Evolutionary conservation across 2,329 filamentous ascomycete species (phyloP), one percentile per base, ranked within the genome.

Genomic region (Colletotrichum caudatum): DNA sequence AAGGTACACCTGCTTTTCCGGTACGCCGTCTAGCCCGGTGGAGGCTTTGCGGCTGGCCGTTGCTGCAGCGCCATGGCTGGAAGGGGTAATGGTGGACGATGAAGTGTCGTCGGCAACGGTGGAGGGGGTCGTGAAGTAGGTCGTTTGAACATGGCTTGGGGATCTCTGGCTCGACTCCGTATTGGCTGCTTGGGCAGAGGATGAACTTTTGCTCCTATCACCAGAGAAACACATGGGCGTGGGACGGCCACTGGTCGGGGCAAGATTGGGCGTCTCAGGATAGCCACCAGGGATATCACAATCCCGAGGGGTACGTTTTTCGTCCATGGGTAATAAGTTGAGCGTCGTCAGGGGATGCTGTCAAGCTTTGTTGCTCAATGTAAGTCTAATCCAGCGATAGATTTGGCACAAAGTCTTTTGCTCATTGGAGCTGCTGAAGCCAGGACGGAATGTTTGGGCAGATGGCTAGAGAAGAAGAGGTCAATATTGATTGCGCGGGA

Each of bases 231-330:
- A 41, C 37, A 73, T 72, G 4, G 72, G 64, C 14, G 72, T 73
- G 12, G 67, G 58, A 41, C 51, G 48, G 14, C 73, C 72, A 12
- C 68, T 69, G 14, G 76, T 71, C 5, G 73, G 69, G 11, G 75
- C 74, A 23, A 65, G 39, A 46, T 70, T 74, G 4, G 76, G 76
- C 2, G 79, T 81, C 70, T 78, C 78, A 5, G 78, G 78, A 39
- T 76, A 81, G 3, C 78, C 79, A 46, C 79, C 79, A 39, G 79
- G 79, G 33, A 81, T 68, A 67, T 79, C 79, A 23, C 72, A 76
- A 64, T 80, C 77, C 65, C 74, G 74, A 41, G 79, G 79, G 12
- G 79, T 80, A 9, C 74, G 74, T 44, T 54, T 75, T 12, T 77
- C 74, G 35, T 78, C 76, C 77, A 79, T 80, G 26, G 57, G 74